phyloP scores from a whole-genome alignment of 768 basidiomycete genomes.

The Termitomyces sp. region DNA sequence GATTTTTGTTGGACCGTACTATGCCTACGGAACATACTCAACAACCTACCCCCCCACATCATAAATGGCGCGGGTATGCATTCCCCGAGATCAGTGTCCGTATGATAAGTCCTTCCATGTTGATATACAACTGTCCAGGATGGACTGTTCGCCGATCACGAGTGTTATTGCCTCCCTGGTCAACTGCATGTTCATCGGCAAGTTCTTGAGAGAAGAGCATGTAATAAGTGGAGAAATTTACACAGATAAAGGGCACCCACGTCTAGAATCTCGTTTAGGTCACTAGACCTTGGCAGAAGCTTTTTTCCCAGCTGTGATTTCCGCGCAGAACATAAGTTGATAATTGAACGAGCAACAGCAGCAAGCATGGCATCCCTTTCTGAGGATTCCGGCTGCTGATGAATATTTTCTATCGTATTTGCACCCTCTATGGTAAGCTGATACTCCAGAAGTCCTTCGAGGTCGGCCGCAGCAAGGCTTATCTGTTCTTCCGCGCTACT shows the following conservation, averaged over 20 bases:
- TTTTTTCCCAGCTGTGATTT: slow-evolving; percentile 22
- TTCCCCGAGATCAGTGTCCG: neutral
- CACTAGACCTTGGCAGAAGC: slow-evolving; percentile 11
- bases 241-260: slow-evolving; percentile 17
- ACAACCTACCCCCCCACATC: neutral
- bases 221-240: slow-evolving; percentile 1
- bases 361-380: neutral
- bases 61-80: neutral
- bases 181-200: slow-evolving; percentile 29
- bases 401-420: neutral
- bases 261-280: slow-evolving; percentile 32
- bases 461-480: neutral
- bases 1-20: neutral
- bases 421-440: slow-evolving; percentile 10
- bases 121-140: slow-evolving; percentile 46
- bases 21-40: neutral
- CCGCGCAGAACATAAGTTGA: slow-evolving; percentile 27
- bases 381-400: neutral
- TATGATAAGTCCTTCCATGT: slow-evolving; percentile 28
- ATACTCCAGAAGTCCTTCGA: slow-evolving; percentile 12
- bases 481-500: neutral
- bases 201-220: slow-evolving; percentile 23
- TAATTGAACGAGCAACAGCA: slow-evolving; percentile 16
- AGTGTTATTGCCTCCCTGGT: slow-evolving; percentile 41
- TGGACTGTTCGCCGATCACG: slow-evolving; percentile 43